phyloP scores from a whole-genome alignment of 805 yeast genomes.

The Spathaspora hagerdaliae region DNA sequence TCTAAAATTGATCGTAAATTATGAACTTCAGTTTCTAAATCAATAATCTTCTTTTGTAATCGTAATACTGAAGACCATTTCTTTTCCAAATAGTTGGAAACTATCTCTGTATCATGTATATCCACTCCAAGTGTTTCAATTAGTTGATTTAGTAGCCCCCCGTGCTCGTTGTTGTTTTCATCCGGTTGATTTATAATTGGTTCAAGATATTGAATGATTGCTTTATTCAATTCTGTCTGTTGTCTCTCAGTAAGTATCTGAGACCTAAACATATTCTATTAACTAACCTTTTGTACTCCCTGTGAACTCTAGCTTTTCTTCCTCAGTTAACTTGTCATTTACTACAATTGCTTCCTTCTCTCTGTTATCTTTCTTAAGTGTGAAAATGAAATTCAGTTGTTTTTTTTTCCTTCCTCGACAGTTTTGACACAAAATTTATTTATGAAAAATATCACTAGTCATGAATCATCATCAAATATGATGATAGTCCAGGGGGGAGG shows the following conservation, averaged over 20 bases:
- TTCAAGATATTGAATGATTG: conserved; percentile 46
- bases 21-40: conserved; percentile 57
- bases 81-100: conserved; percentile 53
- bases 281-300: background rate
- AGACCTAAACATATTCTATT: background rate
- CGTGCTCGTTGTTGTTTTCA: conserved; percentile 5
- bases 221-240: conserved; percentile 42
- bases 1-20: conserved; percentile 47
- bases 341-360: background rate
- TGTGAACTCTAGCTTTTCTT: background rate
- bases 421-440: too few relatives aligned
- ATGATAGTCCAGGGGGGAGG: too few relatives aligned
- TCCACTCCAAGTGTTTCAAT: conserved; percentile 6
- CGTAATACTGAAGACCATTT: conserved; percentile 87
- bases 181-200: conserved; percentile 12
- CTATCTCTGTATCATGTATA: conserved; percentile 11
- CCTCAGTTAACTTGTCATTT: background rate
- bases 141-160: conserved; percentile 6
- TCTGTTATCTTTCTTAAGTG: background rate
- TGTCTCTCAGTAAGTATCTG: conserved; percentile 23
- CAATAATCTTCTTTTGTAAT: conserved; percentile 69
- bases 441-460: too few relatives aligned
- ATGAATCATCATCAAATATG: too few relatives aligned
- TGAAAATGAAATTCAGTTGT: too few relatives aligned
- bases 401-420: too few relatives aligned